Evolutionary conservation across 495 filamentous ascomycete genomes (phyloP), one percentile per base, ranked within the genome.

Genomic region (Penicillium atrosanguineum): DNA sequence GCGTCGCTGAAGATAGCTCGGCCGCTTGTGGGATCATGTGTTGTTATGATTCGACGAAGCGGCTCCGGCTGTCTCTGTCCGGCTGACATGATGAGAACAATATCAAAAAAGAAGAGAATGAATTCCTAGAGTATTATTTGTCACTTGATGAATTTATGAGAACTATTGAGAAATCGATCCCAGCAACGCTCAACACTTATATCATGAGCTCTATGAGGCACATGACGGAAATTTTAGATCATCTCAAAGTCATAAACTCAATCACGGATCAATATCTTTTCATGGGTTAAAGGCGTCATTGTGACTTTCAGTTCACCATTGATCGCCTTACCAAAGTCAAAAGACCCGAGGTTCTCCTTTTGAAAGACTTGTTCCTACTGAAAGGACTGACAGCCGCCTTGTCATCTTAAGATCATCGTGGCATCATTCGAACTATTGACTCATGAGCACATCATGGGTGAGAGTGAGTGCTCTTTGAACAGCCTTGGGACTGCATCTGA

Each of bases 271-370:
- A 47, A 55, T 44, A 43, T 50, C 38, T 52, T 31, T 37, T 52
- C 43, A 55, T 51, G 54, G 42, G 56, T 50, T 44, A 49, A 53
- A 28, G 52, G 14, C 34, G 34, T 48, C 46, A 55, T 55, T 23
- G 39, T 46, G 53, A 51, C 47, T 41, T 14, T 34, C 21, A 51
- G 42, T 34, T 15, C 11, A 14, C 12, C 31, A 41, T 48, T 14
- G 44, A 38, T 48, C 36, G 15, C 37, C 47, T 56, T 46, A 55
- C 53, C 53, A 56, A 51, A 40, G 47, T 0, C 56, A 92, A 7
- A 89, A 90, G 81, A 63, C 38, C 38, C 7, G 6, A 40, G 38
- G 38, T 19, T 19, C 9, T 6, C 38, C 2, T 40, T 40, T 40
- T 23, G 23, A 23, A 2, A 23, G 23, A 23, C 23, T 23, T 23